Evolutionary conservation across 805 yeast genomes (phyloP).

Genomic region (Starmerella apicola): DNA sequence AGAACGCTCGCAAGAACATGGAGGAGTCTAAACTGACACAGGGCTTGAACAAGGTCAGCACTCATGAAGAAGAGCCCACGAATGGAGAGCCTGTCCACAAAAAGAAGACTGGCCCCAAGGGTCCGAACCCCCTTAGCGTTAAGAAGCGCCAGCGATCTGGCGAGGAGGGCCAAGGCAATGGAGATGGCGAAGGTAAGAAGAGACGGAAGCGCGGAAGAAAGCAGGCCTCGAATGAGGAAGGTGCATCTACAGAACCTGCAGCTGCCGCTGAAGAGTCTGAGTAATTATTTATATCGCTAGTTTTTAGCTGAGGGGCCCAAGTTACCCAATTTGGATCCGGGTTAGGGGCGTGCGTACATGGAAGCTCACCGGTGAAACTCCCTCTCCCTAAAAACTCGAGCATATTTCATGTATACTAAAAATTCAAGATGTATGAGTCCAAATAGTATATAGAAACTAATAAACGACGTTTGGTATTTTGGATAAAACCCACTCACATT

Average conservation of each 20-base stretch:
- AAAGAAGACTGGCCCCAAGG: constrained; percentile 39
- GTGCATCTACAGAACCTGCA: background rate
- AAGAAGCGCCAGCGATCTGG: constrained; percentile 48
- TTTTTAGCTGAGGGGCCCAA: too few species aligned
- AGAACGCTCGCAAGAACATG: constrained; percentile 33
- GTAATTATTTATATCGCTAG: too few species aligned
- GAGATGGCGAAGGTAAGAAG: constrained; percentile 9
- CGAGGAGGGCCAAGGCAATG: constrained; percentile 16
- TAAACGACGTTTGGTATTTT: too few species aligned
- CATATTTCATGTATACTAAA: too few species aligned
- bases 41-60: constrained; percentile 60
- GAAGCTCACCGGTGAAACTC: too few species aligned
- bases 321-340: too few species aligned
- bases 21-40: constrained; percentile 60
- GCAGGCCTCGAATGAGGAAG: too few species aligned
- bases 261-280: background rate
- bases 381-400: too few species aligned
- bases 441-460: too few species aligned
- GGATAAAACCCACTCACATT: too few species aligned
- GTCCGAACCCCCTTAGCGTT: constrained; percentile 82
- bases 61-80: constrained; percentile 14
- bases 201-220: constrained; percentile 19
- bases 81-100: constrained; percentile 17
- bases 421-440: too few species aligned
- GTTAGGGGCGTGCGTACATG: too few species aligned